Base-by-base conservation (phyloP, 345 rosid genomes). In the Linum usitatissimum region DNA sequence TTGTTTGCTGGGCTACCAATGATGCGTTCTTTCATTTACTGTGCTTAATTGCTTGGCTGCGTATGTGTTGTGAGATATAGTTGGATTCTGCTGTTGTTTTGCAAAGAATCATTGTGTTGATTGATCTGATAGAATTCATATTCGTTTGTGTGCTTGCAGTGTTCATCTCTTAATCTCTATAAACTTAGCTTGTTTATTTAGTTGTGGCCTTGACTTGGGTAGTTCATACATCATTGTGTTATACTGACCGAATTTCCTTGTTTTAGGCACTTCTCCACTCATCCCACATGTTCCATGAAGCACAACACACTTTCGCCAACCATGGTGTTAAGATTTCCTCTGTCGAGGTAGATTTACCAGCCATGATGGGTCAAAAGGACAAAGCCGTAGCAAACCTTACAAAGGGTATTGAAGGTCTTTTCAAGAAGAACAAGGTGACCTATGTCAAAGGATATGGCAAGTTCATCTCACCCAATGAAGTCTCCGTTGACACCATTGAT, bases 201-300 rank as follows among this genome's bases (percentile, higher is more conserved):
- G 38, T 3, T 34, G 38, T 34, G 38, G 38, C 38, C 8, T 34
- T 34, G 38, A 34, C 38, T 34, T 34, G 8, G 38, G 38, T 34
- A 34, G 38, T 34, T 34, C 38, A 34, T 5, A 3, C 15, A 45
- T 45, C 4, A 3, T 3, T 45, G 7, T 45, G 51, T 45, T 10
- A 10, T 45, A 15, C 30, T 54, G 60, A 38, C 9, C n/a, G 18
- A 57, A 40, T 71, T 31, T 56, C 38, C 66, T 66, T 49, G 34
- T 65, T 55, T 31, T 79, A 94, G 99, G 99, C 99, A 1, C 90
- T 94, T 67, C 95, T 94, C 73, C 99, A 94, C 83, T 94, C 99
- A 5, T 90, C 99, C 51, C 99, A 94, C 79, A 94, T 90, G 96
- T 94, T 72, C 73, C 96, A 90, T 64, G 95, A 94, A 79, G 99